Evolutionary conservation across 495 filamentous ascomycete species (phyloP).

Genomic region (Tuber magnatum): DNA sequence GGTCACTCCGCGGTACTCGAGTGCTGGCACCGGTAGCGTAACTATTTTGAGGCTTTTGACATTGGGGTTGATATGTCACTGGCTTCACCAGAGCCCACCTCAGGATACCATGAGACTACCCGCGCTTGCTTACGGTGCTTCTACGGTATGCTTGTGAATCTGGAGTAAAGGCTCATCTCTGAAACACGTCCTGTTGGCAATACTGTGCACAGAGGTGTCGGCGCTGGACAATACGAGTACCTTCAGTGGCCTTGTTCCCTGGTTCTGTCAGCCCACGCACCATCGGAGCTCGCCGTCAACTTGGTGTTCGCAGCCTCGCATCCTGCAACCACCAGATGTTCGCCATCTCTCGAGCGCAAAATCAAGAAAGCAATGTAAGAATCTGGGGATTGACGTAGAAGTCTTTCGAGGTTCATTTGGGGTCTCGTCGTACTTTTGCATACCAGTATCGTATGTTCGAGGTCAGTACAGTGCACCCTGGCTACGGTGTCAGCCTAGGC

Average conservation of each 20-base stretch:
- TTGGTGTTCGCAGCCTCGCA: neutral
- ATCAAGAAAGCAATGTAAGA: conserved; percentile 71
- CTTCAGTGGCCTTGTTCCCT: neutral
- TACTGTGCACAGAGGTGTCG: neutral
- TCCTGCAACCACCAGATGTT: neutral
- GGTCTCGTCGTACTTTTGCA: neutral
- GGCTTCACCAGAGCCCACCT: neutral
- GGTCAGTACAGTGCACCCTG: neutral
- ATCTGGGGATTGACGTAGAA: conserved; percentile 75
- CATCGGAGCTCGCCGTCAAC: neutral
- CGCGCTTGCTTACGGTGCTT: neutral
- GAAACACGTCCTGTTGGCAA: neutral
- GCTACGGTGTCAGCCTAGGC: neutral
- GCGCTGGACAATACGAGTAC: neutral
- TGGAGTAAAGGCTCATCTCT: neutral
- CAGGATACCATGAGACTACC: neutral
- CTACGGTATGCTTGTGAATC: neutral
- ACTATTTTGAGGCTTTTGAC: conserved; percentile 1
- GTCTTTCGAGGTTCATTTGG: conserved; percentile 62
- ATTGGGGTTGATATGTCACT: neutral
- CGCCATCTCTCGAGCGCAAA: conserved; percentile 45
- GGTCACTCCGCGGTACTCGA: neutral
- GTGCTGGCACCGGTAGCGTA: neutral
- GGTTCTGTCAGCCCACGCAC: neutral
- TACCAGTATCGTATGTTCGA: neutral